These are phyloP conservation scores for Nicotiana paniculata DNA, from an alignment of 257 asterid genomes.

Conservation along the genomic window DNA sequence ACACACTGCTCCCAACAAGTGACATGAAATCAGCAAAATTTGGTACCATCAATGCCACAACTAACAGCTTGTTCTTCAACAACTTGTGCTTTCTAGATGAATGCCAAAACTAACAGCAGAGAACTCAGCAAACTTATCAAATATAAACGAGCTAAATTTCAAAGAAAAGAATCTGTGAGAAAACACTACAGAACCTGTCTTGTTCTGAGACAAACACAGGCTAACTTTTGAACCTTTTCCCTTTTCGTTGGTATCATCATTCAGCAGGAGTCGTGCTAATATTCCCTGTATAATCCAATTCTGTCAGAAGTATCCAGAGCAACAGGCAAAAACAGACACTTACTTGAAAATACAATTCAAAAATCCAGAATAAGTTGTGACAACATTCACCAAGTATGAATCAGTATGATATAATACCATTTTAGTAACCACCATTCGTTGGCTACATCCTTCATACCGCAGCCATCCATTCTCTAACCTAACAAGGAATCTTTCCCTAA, in stretches of 20 bases:
- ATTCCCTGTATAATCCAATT: background rate
- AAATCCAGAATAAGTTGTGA: background rate
- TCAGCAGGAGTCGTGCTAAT: background rate
- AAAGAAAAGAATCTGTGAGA: background rate
- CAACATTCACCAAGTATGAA: background rate
- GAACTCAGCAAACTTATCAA: background rate
- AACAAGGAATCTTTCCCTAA: background rate
- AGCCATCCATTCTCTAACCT: background rate
- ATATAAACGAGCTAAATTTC: background rate
- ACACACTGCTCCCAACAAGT: background rate
- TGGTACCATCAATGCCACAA: constrained; percentile 15
- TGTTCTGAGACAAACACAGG: background rate
- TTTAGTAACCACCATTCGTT: background rate
- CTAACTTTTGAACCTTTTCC: background rate
- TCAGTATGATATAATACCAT: background rate
- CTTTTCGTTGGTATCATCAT: background rate
- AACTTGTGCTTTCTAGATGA: too few relatives aligned
- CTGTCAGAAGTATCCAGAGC: background rate
- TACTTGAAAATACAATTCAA: background rate
- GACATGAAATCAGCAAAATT: constrained; percentile 18
- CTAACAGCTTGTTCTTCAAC: too few relatives aligned
- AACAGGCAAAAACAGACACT: background rate
- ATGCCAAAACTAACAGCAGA: background rate
- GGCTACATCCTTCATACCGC: background rate
- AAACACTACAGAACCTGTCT: background rate